Evolutionary conservation across 176 grass and related monocot species (phyloP).

Genomic region (Aegilops umbellulata): DNA sequence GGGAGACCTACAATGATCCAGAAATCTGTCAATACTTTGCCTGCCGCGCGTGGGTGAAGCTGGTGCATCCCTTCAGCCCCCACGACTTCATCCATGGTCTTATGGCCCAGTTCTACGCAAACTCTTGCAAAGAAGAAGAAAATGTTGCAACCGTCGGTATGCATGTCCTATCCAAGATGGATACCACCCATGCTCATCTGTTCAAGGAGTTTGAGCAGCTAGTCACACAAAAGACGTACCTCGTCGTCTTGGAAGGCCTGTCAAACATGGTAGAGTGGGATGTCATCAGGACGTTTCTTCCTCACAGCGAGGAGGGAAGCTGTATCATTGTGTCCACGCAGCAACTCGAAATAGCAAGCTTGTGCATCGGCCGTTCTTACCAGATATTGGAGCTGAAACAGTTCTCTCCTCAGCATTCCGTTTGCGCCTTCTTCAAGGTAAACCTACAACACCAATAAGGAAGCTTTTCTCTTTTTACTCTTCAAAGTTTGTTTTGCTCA

Average conservation of each 20-base stretch:
- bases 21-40: background rate
- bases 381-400: background rate
- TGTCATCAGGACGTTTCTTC: too few species aligned
- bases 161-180: too few species aligned
- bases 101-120: background rate
- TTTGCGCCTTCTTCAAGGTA: background rate
- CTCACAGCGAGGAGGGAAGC: too few species aligned
- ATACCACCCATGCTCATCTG: too few species aligned
- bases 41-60: slow-evolving; percentile 14
- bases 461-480: too few species aligned
- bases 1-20: background rate
- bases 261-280: too few species aligned
- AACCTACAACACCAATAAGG: background rate
- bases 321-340: too few species aligned
- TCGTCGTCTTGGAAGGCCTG: too few species aligned
- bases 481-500: background rate
- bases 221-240: too few species aligned
- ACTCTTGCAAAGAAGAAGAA: background rate
- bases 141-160: too few species aligned
- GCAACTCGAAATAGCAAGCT: too few species aligned
- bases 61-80: background rate
- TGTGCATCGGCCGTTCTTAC: background rate
- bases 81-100: background rate
- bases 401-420: background rate
- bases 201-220: too few species aligned